Evolutionary conservation across 2,329 filamentous ascomycete genomes (phyloP).

Genomic region (Microdochium nivale): DNA sequence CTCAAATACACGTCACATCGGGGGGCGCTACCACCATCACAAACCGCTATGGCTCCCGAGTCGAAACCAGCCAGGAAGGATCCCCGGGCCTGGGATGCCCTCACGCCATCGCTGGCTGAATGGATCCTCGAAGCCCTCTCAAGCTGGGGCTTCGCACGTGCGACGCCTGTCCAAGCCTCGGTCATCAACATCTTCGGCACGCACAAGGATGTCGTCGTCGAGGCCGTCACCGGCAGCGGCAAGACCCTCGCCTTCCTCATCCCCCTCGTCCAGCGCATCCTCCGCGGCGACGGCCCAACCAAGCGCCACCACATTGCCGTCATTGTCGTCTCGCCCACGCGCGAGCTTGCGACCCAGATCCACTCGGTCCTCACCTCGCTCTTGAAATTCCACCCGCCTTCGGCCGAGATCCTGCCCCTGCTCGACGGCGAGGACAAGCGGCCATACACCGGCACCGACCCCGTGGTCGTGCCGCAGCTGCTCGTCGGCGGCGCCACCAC

Average conservation of each 20-base stretch:
- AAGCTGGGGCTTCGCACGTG: slow-evolving; percentile 76
- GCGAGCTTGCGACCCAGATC: slow-evolving; percentile 88
- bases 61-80: slow-evolving; percentile 31
- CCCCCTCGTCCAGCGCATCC: slow-evolving; percentile 71
- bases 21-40: neutral
- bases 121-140: slow-evolving; percentile 82
- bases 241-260: slow-evolving; percentile 85
- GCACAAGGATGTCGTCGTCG: slow-evolving; percentile 88
- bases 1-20: no score
- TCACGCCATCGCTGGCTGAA: slow-evolving; percentile 63
- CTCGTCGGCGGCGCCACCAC: slow-evolving; percentile 74
- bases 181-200: slow-evolving; percentile 81
- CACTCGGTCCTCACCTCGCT: slow-evolving; percentile 70
- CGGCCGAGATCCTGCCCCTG: slow-evolving; percentile 54
- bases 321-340: slow-evolving; percentile 86
- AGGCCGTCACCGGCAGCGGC: slow-evolving; percentile 85
- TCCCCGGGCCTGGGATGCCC: slow-evolving; percentile 54
- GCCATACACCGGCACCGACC: slow-evolving; percentile 28
- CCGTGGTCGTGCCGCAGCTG: slow-evolving; percentile 72
- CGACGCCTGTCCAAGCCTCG: slow-evolving; percentile 93
- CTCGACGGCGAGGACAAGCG: slow-evolving; percentile 48
- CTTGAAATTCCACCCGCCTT: slow-evolving; percentile 74
- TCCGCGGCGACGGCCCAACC: slow-evolving; percentile 71
- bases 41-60: slow-evolving; percentile 21
- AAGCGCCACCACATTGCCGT: slow-evolving; percentile 86